Evolutionary conservation across 305 asterid species (phyloP), one percentile per base, ranked within the genome.

Genomic region (Fraxinus platypoda): DNA sequence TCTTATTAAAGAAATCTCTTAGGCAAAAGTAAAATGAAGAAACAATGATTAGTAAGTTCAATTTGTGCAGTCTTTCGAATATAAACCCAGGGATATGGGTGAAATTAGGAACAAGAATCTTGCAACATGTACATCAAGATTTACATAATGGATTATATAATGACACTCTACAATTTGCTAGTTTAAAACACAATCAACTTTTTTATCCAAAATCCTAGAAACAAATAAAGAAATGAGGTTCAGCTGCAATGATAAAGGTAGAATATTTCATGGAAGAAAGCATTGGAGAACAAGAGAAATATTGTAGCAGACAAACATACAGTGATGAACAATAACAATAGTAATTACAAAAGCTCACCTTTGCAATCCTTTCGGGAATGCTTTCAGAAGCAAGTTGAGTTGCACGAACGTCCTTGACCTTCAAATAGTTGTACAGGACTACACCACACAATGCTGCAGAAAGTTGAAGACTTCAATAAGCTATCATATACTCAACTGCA

Each of bases 381-480:
- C 75, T 83, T 52, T 90, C 92, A n/a, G 83, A 25, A 81, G 84
- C 86, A 76, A 84, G 89, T 78, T 87, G 94, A 28, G 88, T 43
- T 81, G 90, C 85, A 30, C 91, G 87, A 49, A 84, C 91, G 38
- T 90, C 93, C 82, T 86, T 88, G 75, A 88, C 88, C 86, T 91
- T 91, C 88, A 91, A 80, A 83, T 91, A 90, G 79, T 90, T 88
- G 84, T 90, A 91, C 89, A 88, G 85, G 66, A 90, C 91, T 7
- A 85, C 88, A 64, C 88, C 88, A 75, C 88, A 81, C 9, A 85
- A 81, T 33, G 88, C 88, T 85, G 85, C 80, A 82, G 70, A 74
- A 43, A 64, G 17, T 8, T 26, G 17, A 25, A 52, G 13, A 43
- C 19, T 15, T 43, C 15, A 33, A 30, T 62, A 62, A 70, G 25